Evolutionary conservation across 352 stramenopile genomes (phyloP), one percentile per base, ranked within the genome.

Genomic region (Pythium rhizo-oryzae): DNA sequence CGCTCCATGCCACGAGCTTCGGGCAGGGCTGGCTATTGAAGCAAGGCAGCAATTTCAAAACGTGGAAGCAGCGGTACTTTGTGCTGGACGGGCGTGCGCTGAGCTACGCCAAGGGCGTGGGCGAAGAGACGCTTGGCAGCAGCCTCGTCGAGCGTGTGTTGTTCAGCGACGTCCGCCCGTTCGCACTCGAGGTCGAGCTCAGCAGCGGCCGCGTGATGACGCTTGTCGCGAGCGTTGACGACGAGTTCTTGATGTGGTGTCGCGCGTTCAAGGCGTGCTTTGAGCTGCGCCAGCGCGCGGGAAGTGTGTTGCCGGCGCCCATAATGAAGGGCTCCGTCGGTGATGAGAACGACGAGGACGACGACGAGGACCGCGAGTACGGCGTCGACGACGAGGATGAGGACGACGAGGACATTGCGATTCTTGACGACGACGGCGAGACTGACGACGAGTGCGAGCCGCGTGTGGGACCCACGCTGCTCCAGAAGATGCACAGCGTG

Each of bases 51-150:
- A 79, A 85, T 56, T 91, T 93, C 62, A 77, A 78, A 19, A 91
- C 79, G 11, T 93, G 85, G 85, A 93, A 91, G 69, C 86, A 90
- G 59, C 81, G 81, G 35, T 93, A 92, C 59, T 92, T 94, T 68
- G 77, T 90, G 28, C 73, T 93, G 0, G 76, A 79, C 24, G 69
- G 64, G 7, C 47, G 62, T 24, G 73, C 81, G 54, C 70, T 95
- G 1, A 86, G 78, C 21, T 95, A 95, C 59, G 71, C 78, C 9
- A 74, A 62, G 33, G 78, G 69, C 13, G 54, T 77, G 9, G 72
- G 76, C 13, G 74, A 80, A 8, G 67, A 63, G 44, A 43, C 75
- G 24, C 66, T 93, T 0, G 83, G 83, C 28, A 81, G 70, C 46
- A 81, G 81, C 5, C 54, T 90, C n/a, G 79, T 93, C 18, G 63